Conservation (phyloP, 1,284 basidiomycete genomes). For the Boletus calvinii region DNA sequence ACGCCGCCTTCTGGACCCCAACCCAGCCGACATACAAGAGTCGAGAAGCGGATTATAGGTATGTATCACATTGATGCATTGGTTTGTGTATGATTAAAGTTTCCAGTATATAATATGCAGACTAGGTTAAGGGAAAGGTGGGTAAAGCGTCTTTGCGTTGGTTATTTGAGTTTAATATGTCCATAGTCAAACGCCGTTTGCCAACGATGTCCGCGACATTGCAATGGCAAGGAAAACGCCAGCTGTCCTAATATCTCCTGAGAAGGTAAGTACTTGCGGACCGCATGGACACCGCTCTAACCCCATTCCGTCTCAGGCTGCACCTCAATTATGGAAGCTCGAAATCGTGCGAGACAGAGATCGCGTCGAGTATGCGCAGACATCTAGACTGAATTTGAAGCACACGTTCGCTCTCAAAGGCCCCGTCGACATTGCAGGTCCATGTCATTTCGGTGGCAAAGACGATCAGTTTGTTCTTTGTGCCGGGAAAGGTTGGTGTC, state of each 20-base stretch:
- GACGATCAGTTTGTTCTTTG: conserved; percentile 75
- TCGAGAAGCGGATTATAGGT: conserved; percentile 78
- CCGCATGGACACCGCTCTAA: conserved; percentile 2
- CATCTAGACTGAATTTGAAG: conserved; percentile 51
- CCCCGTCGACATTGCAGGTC: conserved; percentile 71
- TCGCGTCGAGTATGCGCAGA: conserved; percentile 34
- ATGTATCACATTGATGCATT: conserved; percentile 23
- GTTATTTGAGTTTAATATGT: conserved; percentile 13
- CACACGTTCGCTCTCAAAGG: conserved; percentile 73
- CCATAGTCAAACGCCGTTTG: conserved; percentile 69
- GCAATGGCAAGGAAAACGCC: conserved; percentile 61
- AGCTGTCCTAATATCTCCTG: conserved; percentile 58
- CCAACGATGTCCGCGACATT: conserved; percentile 76
- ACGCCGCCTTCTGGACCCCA: conserved; percentile 61
- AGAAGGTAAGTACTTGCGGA: conserved; percentile 44
- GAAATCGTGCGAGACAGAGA: conserved; percentile 58
- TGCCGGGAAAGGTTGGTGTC: conserved; percentile 61
- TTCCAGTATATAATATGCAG: conserved; percentile 68
- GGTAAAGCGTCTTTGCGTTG: conserved; percentile 21
- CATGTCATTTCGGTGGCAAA: conserved; percentile 76
- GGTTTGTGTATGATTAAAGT: neutral
- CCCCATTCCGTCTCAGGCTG: conserved; percentile 45
- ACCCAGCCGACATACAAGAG: conserved; percentile 65
- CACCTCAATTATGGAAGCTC: conserved; percentile 79
- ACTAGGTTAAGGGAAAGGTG: conserved; percentile 66